Percentiles rank a stretch among this genome's conserved stretches.
phyloP scores from a whole-genome alignment of 2,329 filamentous ascomycete genomes.

The Stachybotrys elegans region DNA sequence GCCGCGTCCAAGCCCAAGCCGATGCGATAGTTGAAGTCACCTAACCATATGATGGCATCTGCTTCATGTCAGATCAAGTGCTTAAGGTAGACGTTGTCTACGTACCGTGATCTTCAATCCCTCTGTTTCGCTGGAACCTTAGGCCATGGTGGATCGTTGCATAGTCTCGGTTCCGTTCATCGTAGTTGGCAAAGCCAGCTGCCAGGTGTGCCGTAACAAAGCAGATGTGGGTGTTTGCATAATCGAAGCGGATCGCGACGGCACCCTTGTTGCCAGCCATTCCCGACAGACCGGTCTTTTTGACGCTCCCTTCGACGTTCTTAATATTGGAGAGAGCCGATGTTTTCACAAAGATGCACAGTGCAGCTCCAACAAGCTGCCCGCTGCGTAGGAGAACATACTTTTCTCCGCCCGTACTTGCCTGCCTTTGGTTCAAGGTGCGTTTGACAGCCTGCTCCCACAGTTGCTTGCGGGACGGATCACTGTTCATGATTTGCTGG shows the following conservation, averaged over 20 bases:
- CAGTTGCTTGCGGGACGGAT: slow-evolving; percentile 74
- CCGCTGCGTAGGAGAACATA: slow-evolving; percentile 90
- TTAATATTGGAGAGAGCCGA: slow-evolving; percentile 78
- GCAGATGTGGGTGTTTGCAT: slow-evolving; percentile 85
- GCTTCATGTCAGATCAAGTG: not conserved
- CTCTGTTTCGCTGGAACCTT: slow-evolving; percentile 82
- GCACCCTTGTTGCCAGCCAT: slow-evolving; percentile 98
- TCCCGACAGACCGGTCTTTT: slow-evolving; percentile 90
- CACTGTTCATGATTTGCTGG: slow-evolving; percentile 98
- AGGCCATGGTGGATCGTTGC: slow-evolving; percentile 81
- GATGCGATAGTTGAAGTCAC: slow-evolving; percentile 98
- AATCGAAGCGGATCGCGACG: slow-evolving; percentile 93
- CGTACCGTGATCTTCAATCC: slow-evolving; percentile 83
- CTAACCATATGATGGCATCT: slow-evolving; percentile 85
- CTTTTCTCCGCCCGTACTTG: slow-evolving; percentile 60
- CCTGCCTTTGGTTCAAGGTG: slow-evolving; percentile 69
- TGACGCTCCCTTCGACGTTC: slow-evolving; percentile 93
- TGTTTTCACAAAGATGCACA: slow-evolving; percentile 85
- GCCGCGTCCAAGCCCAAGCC: slow-evolving; percentile 76
- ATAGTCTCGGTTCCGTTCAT: slow-evolving; percentile 92
- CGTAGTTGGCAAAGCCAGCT: slow-evolving; percentile 93
- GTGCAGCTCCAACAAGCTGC: slow-evolving; percentile 87
- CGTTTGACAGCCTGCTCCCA: slow-evolving; percentile 82
- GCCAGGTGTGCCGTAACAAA: slow-evolving; percentile 96
- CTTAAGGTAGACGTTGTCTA: not conserved